Evolutionary conservation across 2,329 filamentous ascomycete genomes (phyloP), one percentile per base, ranked within the genome.

Genomic region (Verticillium tricorpus): DNA sequence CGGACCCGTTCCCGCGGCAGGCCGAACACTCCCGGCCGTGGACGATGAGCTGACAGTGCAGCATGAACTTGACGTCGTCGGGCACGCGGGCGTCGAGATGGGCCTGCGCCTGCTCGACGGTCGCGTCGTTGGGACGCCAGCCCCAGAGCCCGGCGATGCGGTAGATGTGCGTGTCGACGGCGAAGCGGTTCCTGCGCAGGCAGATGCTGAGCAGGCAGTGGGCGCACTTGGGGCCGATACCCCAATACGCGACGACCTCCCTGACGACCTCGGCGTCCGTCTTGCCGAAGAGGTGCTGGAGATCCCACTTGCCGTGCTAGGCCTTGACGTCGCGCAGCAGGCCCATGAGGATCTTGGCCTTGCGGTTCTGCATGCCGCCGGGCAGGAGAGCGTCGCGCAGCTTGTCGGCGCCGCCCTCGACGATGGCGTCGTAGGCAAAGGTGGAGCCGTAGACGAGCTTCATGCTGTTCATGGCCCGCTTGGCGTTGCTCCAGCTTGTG

Each of bases 121-220:
- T 22, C 6, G 58, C 55, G 5, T 57, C 58, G 1, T n/a, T 7
- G 5, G 40, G 61, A 15, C 40, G 31, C 34, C 55, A 62, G 5
- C 58, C 40, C 58, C 58, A 58, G 11, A 60, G 55, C 32, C 61
- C 61, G 2, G 58, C 11, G n/a, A 60, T 45, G 31, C 58, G 58
- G 17, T 57, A 60, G 22, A 40, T 35, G 39, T 62, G 61, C 7
- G 58, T 55, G 39, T 62, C 58, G 31, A 62, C 61, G 12, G 55
- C 61, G 32, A 62, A 60, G 5, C 54, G 28, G 14, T 60, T 39
- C 3, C 55, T 57, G 15, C 40, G 52, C 11, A 60, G 25, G 9
- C 61, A 62, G 14, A 62, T 60, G 14, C 58, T 60, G 54, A 62
- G 12, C 11, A 62, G 32, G 9, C 61, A 62, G 32, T 60, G 50